These are phyloP conservation scores for Chrysanthemum lavandulifolium DNA, from an alignment of 129 eudicot species.

Conservation along the genomic window DNA sequence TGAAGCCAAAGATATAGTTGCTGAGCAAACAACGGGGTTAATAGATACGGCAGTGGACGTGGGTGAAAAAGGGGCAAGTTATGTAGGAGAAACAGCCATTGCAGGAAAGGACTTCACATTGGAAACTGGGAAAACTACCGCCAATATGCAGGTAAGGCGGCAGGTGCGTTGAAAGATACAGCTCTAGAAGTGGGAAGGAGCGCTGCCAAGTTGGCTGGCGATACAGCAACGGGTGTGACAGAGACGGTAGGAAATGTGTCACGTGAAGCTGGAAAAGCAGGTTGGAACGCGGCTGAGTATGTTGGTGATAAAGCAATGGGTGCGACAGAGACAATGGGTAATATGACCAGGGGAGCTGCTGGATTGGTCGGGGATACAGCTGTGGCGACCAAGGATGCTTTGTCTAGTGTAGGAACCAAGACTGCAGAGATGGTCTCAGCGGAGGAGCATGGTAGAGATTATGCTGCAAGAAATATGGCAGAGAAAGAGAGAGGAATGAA, in stretches of 20 bases:
- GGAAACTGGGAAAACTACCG: constrained; percentile 36
- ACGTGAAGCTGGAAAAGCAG: background rate
- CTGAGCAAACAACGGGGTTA: background rate
- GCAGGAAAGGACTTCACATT: constrained; percentile 47
- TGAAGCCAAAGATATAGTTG: no score
- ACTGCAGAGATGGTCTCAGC: constrained; percentile 28
- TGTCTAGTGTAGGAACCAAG: background rate
- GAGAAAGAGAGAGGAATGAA: constrained; percentile 45
- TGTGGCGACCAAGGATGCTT: constrained; percentile 37
- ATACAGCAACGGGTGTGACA: background rate
- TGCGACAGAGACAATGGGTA: background rate
- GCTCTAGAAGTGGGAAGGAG: constrained; percentile 51
- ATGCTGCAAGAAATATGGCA: constrained; percentile 50
- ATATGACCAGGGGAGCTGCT: background rate
- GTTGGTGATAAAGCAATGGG: background rate
- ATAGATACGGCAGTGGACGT: constrained; percentile 7
- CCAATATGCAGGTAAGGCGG: constrained; percentile 34
- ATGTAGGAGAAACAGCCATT: constrained; percentile 36
- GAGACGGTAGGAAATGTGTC: background rate
- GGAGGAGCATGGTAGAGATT: no score
- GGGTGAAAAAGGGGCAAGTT: constrained; percentile 38
- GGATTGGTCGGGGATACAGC: constrained; percentile 36
- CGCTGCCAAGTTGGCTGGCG: constrained; percentile 22
- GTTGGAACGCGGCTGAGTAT: constrained; percentile 14
- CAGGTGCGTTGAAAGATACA: constrained; percentile 43